These are phyloP conservation scores for Penicillium sp. DNA, from an alignment of 2,329 filamentous ascomycete species.

Conservation along the genomic window DNA sequence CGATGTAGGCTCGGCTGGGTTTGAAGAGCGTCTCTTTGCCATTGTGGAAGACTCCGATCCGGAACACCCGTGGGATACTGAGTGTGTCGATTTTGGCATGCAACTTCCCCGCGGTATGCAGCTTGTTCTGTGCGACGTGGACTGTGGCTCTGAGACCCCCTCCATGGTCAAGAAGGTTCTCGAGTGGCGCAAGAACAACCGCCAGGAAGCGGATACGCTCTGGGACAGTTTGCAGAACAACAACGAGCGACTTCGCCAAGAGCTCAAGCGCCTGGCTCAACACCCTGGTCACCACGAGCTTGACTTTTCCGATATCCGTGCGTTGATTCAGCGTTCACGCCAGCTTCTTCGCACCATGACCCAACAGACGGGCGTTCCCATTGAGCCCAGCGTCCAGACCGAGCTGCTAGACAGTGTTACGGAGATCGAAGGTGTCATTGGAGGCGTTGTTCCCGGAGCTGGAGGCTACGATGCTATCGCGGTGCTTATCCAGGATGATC, in stretches of 20 bases:
- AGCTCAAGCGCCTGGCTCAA: slow-evolving; percentile 58
- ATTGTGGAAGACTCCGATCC: slow-evolving; percentile 64
- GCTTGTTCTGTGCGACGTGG: slow-evolving; percentile 92
- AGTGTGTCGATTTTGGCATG: slow-evolving; percentile 69
- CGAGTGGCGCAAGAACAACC: slow-evolving; percentile 70
- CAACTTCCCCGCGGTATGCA: slow-evolving; percentile 71
- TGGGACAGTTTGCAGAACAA: slow-evolving; percentile 74
- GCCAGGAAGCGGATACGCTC: slow-evolving; percentile 64
- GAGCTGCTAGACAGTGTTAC: slow-evolving; percentile 75
- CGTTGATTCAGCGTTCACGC: slow-evolving; percentile 54
- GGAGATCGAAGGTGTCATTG: slow-evolving; percentile 74
- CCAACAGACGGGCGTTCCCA: slow-evolving; percentile 70
- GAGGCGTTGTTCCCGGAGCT: slow-evolving; percentile 90
- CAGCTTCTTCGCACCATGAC: slow-evolving; percentile 76
- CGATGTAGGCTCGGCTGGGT: slow-evolving; percentile 65
- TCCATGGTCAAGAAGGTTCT: slow-evolving; percentile 94
- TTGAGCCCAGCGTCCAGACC: slow-evolving; percentile 87
- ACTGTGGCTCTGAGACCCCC: slow-evolving; percentile 89
- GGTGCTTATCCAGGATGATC: slow-evolving; percentile 74
- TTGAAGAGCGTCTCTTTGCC: slow-evolving; percentile 63
- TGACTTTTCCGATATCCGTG: slow-evolving; percentile 55
- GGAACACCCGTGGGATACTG: slow-evolving; percentile 70
- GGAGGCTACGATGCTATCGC: slow-evolving; percentile 91
- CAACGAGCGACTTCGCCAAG: slow-evolving; percentile 70
- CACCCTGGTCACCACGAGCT: slow-evolving; percentile 47